Evolutionary conservation across 495 filamentous ascomycete species (phyloP).

Genomic region (Amorphotheca resinae): DNA sequence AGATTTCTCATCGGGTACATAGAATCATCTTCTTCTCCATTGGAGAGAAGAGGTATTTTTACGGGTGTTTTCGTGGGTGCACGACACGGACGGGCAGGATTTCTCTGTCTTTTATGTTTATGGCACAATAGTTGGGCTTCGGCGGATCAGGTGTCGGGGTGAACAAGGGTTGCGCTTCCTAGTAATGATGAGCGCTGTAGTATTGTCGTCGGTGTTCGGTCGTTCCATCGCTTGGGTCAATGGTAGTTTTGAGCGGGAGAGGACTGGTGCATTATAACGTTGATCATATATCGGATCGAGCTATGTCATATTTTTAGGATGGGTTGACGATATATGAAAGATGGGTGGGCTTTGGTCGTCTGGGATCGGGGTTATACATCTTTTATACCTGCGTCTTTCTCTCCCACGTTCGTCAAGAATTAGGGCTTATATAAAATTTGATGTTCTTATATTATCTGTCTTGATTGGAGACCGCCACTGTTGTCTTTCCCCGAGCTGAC

Average conservation of each 20-base stretch:
- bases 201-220: conserved; percentile 17
- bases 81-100: conserved; percentile 20
- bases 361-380: conserved; percentile 5
- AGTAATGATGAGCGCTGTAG: conserved; percentile 22
- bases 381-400: conserved; percentile 10
- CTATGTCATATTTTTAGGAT: conserved; percentile 19
- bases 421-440: conserved; percentile 4
- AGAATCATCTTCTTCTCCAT: conserved; percentile 20
- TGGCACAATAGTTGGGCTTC: conserved; percentile 6
- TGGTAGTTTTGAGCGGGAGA: conserved; percentile 14
- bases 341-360: conserved; percentile 12
- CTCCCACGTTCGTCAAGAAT: not conserved
- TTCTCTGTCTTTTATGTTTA: conserved; percentile 13
- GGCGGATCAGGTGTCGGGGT: conserved; percentile 16
- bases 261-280: conserved; percentile 18
- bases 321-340: conserved; percentile 20
- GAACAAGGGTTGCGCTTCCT: conserved; percentile 16
- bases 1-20: conserved; percentile 20
- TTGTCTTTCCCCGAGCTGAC: too few relatives aligned
- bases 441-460: not conserved
- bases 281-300: conserved; percentile 11
- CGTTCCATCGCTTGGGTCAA: not conserved
- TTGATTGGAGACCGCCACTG: too few relatives aligned
- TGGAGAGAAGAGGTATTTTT: conserved; percentile 12
- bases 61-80: conserved; percentile 17